phyloP scores from a whole-genome alignment of 176 grass and related monocot genomes.

The Carex cristatella region DNA sequence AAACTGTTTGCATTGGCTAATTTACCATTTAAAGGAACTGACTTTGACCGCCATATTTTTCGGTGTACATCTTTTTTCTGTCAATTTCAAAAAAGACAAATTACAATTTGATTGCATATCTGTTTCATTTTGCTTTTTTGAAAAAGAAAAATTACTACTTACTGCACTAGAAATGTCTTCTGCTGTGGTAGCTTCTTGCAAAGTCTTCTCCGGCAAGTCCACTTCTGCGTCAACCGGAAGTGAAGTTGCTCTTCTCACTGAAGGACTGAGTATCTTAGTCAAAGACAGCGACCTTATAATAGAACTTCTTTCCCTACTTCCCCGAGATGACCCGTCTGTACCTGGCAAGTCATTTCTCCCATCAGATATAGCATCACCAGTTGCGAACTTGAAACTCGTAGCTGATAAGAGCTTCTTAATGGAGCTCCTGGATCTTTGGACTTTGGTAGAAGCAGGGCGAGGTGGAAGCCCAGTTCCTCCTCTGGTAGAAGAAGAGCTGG shows the following conservation, averaged over 20 bases:
- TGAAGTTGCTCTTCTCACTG: slow-evolving; percentile 41
- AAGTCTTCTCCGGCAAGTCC: neutral
- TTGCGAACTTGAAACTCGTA: slow-evolving; percentile 58
- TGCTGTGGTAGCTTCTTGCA: slow-evolving; percentile 12
- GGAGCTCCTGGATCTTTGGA: slow-evolving; percentile 23
- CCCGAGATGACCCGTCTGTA: slow-evolving; percentile 18
- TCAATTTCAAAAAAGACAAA: neutral
- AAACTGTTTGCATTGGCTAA: slow-evolving; percentile 44
- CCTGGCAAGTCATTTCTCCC: slow-evolving; percentile 11
- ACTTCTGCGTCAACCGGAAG: slow-evolving; percentile 23
- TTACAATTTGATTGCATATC: neutral
- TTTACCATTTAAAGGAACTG: slow-evolving; percentile 65
- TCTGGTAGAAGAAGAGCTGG: slow-evolving; percentile 14
- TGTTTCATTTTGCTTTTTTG: neutral
- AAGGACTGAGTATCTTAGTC: slow-evolving; percentile 45
- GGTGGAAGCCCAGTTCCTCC: slow-evolving; percentile 4
- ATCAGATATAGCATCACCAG: slow-evolving; percentile 4
- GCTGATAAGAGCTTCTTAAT: slow-evolving; percentile 43
- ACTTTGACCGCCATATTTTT: slow-evolving; percentile 63
- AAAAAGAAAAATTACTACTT: slow-evolving; percentile 8
- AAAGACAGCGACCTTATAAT: slow-evolving; percentile 38
- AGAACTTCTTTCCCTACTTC: slow-evolving; percentile 32
- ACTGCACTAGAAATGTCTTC: slow-evolving; percentile 9
- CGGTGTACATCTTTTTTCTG: slow-evolving; percentile 36
- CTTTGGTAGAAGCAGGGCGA: slow-evolving; percentile 49